Evolutionary conservation across 805 yeast species (phyloP).

Genomic region (Ogataea corticis): DNA sequence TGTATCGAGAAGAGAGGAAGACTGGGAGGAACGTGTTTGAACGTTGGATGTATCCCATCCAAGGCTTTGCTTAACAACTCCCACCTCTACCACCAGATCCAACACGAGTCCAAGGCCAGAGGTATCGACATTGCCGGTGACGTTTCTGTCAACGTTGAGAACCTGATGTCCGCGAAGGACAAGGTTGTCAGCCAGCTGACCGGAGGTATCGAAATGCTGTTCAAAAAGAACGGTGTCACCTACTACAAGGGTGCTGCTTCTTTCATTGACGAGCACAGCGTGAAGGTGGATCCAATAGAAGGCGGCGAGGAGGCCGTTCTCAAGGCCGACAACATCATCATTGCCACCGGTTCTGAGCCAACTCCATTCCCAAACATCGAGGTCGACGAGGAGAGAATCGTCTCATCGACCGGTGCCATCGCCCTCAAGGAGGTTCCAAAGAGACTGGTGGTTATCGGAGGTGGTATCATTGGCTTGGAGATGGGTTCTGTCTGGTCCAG

Average conservation of each 20-base stretch:
- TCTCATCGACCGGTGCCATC: slow-evolving; percentile 91
- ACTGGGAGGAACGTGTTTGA: slow-evolving; percentile 97
- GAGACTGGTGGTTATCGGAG: slow-evolving; percentile 91
- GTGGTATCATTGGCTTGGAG: slow-evolving; percentile 99
- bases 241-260: slow-evolving; percentile 94
- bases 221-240: slow-evolving; percentile 93
- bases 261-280: slow-evolving; percentile 74
- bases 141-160: slow-evolving; percentile 70
- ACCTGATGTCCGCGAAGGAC: slow-evolving; percentile 90
- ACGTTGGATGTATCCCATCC: slow-evolving; percentile 99
- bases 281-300: slow-evolving; percentile 83
- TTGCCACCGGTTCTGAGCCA: slow-evolving; percentile 98
- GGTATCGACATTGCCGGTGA: slow-evolving; percentile 82
- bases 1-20: slow-evolving; percentile 96
- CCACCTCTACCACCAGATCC: slow-evolving; percentile 84
- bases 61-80: slow-evolving; percentile 94
- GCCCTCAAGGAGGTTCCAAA: slow-evolving; percentile 88
- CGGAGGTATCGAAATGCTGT: slow-evolving; percentile 89
- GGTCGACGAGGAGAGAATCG: slow-evolving; percentile 96
- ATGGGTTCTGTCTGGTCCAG: slow-evolving; percentile 98
- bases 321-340: slow-evolving; percentile 82
- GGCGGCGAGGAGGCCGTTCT: slow-evolving; percentile 73
- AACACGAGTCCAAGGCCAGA: slow-evolving; percentile 78
- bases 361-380: slow-evolving; percentile 98
- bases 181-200: slow-evolving; percentile 87